Evolutionary conservation across 768 basidiomycete species (phyloP).

Genomic region (Pluteus cervinus): DNA sequence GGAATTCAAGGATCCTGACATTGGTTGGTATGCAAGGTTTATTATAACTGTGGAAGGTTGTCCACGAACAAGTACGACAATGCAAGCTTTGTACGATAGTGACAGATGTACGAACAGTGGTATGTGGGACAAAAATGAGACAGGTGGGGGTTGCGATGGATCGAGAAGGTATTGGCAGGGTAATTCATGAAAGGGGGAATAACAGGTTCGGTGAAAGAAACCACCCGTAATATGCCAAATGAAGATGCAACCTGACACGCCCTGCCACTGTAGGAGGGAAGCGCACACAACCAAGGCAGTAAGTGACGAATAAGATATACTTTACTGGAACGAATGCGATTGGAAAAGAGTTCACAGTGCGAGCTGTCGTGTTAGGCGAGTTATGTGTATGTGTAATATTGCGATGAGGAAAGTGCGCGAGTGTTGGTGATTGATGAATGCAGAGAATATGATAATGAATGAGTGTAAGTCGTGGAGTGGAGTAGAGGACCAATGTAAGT

Average conservation of each 20-base stretch:
- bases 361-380: constrained; percentile 27
- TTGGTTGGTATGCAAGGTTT: too few relatives aligned
- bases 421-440: constrained; percentile 48
- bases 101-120: constrained; percentile 30
- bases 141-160: background rate
- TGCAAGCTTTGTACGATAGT: constrained; percentile 23
- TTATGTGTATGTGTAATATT: constrained; percentile 22
- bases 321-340: constrained; percentile 54
- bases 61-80: constrained; percentile 1
- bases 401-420: constrained; percentile 37
- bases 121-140: constrained; percentile 14
- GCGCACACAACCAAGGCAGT: too few relatives aligned
- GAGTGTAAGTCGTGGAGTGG: constrained; percentile 30
- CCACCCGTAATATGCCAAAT: too few relatives aligned
- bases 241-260: too few relatives aligned
- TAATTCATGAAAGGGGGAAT: too few relatives aligned
- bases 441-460: constrained; percentile 46
- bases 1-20: too few relatives aligned
- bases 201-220: too few relatives aligned
- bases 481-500: constrained; percentile 32
- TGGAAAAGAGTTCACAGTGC: constrained; percentile 10
- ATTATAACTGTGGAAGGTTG: too few relatives aligned
- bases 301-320: constrained; percentile 84
- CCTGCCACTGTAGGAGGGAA: too few relatives aligned
- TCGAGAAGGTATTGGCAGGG: constrained; percentile 21